Percentiles rank a stretch among this genome's conserved stretches.
These are phyloP conservation scores for Cronartium quercuum DNA, from an alignment of 1,284 basidiomycete species.

Conservation along the genomic window DNA sequence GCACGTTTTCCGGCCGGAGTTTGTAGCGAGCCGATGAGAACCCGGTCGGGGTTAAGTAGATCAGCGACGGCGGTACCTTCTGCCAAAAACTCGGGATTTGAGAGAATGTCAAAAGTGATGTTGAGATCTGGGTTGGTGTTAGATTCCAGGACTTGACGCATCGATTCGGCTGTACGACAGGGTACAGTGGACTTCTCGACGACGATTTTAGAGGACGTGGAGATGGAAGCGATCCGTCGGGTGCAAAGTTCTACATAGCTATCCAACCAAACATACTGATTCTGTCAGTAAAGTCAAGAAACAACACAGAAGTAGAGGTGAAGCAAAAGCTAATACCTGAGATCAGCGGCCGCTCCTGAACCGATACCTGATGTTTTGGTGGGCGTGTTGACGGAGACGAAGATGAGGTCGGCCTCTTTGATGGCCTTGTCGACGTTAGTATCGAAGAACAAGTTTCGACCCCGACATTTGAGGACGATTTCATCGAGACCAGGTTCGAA, in stretches of 20 bases:
- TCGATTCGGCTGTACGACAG: slow-evolving; percentile 94
- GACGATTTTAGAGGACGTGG: slow-evolving; percentile 89
- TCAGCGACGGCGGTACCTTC: slow-evolving; percentile 94
- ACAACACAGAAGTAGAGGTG: no score
- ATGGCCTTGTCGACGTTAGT: slow-evolving; percentile 92
- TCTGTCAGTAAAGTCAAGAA: no score
- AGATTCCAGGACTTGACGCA: slow-evolving; percentile 97
- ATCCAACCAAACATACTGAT: background rate
- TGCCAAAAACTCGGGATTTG: slow-evolving; percentile 97
- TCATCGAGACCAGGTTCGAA: slow-evolving; percentile 97
- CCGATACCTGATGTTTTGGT: slow-evolving; percentile 97
- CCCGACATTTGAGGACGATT: slow-evolving; percentile 79
- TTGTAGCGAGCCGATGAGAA: slow-evolving; percentile 91
- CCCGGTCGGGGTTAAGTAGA: slow-evolving; percentile 82
- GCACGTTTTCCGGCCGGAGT: slow-evolving; percentile 76
- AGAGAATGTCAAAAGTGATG: slow-evolving; percentile 85
- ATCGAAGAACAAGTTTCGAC: slow-evolving; percentile 93
- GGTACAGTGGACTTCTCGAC: slow-evolving; percentile 99
- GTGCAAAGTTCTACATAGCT: slow-evolving; percentile 96
- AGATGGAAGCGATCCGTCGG: slow-evolving; percentile 85
- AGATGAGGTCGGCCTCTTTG: slow-evolving; percentile 73
- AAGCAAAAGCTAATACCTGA: slow-evolving; percentile 64
- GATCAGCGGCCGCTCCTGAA: slow-evolving; percentile 93
- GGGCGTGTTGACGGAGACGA: slow-evolving; percentile 77
- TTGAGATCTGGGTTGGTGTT: slow-evolving; percentile 80